phyloP scores from a whole-genome alignment of 805 yeast genomes.

The Danielia oregonensis region DNA sequence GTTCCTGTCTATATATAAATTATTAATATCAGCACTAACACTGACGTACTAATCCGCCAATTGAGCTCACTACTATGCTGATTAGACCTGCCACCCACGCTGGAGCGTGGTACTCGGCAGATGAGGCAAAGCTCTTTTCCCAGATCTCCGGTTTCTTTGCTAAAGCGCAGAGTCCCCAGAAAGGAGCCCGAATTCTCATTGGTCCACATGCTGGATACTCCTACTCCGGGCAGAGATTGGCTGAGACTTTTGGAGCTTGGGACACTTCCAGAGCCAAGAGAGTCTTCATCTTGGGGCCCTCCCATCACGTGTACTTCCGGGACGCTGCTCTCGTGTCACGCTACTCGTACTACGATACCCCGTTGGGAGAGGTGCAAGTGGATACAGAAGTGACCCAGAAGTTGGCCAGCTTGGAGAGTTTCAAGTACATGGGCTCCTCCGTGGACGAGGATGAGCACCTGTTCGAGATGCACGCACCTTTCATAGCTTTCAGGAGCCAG shows the following conservation, averaged over 20 bases:
- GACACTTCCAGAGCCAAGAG: constrained; percentile 56
- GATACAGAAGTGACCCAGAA: constrained; percentile 46
- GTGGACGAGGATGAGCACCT: constrained; percentile 86
- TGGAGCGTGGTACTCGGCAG: constrained; percentile 80
- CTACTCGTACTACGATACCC: constrained; percentile 66
- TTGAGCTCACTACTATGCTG: too few relatives aligned
- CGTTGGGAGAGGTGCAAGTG: constrained; percentile 71
- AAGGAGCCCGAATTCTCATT: constrained; percentile 38
- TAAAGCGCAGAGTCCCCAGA: constrained; percentile 23
- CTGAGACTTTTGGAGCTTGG: constrained; percentile 70
- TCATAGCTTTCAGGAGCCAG: constrained; percentile 48
- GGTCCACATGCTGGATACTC: constrained; percentile 85
- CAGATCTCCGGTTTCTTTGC: constrained; percentile 53
- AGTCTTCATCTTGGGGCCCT: constrained; percentile 85
- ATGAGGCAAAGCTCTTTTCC: constrained; percentile 35
- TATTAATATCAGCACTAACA: too few relatives aligned
- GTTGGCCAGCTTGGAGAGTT: constrained; percentile 38
- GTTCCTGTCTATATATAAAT: too few relatives aligned
- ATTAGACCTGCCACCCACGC: constrained; percentile 77
- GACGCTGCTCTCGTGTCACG: constrained; percentile 53
- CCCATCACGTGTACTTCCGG: constrained; percentile 81
- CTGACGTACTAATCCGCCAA: too few relatives aligned
- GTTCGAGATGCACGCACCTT: constrained; percentile 92
- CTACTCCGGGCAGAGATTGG: constrained; percentile 75
- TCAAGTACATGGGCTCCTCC: constrained; percentile 52